A percentile compares a stretch with the other conserved stretches of the same genome.
phyloP scores from a whole-genome alignment of 306 rosid genomes.

The Quercus alba region DNA sequence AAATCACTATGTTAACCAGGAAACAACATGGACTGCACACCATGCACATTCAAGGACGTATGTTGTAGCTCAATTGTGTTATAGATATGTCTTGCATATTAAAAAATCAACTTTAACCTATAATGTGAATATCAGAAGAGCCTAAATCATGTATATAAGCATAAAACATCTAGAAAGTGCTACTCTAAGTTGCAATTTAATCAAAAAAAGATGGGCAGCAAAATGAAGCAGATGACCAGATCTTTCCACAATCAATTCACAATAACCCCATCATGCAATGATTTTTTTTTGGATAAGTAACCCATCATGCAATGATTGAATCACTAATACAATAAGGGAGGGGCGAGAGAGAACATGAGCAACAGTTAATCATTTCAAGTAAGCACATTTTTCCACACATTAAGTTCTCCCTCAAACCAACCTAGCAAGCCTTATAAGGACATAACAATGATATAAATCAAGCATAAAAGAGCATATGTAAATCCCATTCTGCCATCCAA shows the following conservation, averaged over 20 bases:
- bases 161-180: constrained; percentile 8
- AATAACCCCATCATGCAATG: background rate
- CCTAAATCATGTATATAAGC: background rate
- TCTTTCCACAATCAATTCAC: background rate
- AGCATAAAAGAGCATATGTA: background rate
- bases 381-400: background rate
- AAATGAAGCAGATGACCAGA: background rate
- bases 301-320: background rate
- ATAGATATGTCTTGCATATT: background rate
- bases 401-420: background rate
- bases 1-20: background rate
- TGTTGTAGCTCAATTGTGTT: constrained; percentile 18
- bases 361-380: background rate
- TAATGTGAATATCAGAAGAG: constrained; percentile 6
- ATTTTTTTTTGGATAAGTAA: too few relatives aligned
- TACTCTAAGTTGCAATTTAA: constrained; percentile 1
- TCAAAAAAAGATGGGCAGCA: background rate
- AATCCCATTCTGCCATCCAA: background rate
- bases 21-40: constrained; percentile 10
- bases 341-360: background rate
- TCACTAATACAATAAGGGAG: background rate
- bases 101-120: constrained; percentile 3
- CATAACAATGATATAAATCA: background rate
- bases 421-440: background rate
- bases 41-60: constrained; percentile 3